Evolutionary conservation across 768 basidiomycete genomes (phyloP).

Genomic region (Plicaturopsis crispa): DNA sequence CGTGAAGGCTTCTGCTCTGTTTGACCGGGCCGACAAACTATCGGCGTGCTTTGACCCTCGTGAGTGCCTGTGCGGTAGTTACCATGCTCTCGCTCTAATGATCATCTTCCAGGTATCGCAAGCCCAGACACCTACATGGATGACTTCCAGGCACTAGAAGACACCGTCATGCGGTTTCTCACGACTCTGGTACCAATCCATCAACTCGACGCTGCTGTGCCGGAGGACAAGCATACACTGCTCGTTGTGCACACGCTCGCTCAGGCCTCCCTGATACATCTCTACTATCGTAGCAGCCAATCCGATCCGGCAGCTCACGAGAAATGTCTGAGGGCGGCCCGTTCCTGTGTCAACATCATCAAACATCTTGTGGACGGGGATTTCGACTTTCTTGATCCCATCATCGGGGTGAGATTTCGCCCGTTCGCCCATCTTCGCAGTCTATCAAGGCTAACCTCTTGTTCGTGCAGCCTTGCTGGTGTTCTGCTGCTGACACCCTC

Average conservation of each 20-base stretch:
- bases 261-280: constrained; percentile 56
- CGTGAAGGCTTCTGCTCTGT: constrained; percentile 71
- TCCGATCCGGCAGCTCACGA: constrained; percentile 55
- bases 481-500: constrained; percentile 56
- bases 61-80: constrained; percentile 19
- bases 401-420: constrained; percentile 53
- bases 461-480: constrained; percentile 58
- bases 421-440: constrained; percentile 2
- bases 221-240: constrained; percentile 53
- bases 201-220: constrained; percentile 47
- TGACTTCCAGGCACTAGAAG: constrained; percentile 55
- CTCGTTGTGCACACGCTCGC: constrained; percentile 58
- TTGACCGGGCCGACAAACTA: constrained; percentile 57
- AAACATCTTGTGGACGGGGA: constrained; percentile 59
- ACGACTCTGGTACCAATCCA: constrained; percentile 58
- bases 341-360: constrained; percentile 49
- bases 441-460: constrained; percentile 6
- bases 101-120: constrained; percentile 28
- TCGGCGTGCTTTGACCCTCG: constrained; percentile 55
- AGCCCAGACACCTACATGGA: constrained; percentile 42
- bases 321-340: constrained; percentile 60
- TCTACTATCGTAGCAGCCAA: constrained; percentile 55
- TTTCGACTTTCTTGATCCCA: constrained; percentile 68
- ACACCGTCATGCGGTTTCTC: constrained; percentile 55
- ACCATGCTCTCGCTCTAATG: neutral